Evolutionary conservation across 371 early-diverging fungal genomes (phyloP).

Genomic region (Coemansia sp.): DNA sequence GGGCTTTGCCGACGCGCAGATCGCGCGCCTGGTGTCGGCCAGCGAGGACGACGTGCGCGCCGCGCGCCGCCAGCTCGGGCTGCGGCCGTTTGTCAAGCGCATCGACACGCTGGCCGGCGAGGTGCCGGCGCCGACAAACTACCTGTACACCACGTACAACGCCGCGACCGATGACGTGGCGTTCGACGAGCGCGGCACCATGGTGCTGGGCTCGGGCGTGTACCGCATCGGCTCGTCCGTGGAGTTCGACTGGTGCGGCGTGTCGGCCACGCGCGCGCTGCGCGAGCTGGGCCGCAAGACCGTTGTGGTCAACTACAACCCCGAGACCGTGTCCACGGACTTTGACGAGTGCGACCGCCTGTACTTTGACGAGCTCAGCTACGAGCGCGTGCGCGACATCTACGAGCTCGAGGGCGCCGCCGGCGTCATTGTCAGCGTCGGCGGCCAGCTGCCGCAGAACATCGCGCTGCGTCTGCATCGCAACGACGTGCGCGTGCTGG

Average conservation of each 20-base stretch:
- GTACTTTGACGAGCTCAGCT: conserved; percentile 89
- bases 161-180: conserved; percentile 77
- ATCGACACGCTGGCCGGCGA: conserved; percentile 93
- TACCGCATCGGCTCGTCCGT: conserved; percentile 93
- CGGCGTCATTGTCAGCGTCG: conserved; percentile 85
- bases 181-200: conserved; percentile 83
- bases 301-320: conserved; percentile 96
- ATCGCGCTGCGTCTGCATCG: conserved; percentile 81
- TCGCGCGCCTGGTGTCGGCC: conserved; percentile 63
- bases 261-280: conserved; percentile 77
- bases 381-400: conserved; percentile 92
- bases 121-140: conserved; percentile 90
- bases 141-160: conserved; percentile 92
- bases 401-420: conserved; percentile 78
- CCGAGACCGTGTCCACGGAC: conserved; percentile 95
- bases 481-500: conserved; percentile 71
- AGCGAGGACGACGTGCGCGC: conserved; percentile 75
- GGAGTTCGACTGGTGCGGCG: conserved; percentile 95
- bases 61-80: conserved; percentile 60
- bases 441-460: conserved; percentile 93
- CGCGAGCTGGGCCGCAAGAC: conserved; percentile 78
- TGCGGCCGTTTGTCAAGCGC: conserved; percentile 86
- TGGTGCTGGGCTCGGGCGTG: conserved; percentile 95
- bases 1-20: conserved; percentile 87
- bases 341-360: conserved; percentile 93